Percentiles rank a stretch among this genome's conserved stretches.
Evolutionary conservation across 495 filamentous ascomycete genomes (phyloP).

Genomic region (Tuber brumale): DNA sequence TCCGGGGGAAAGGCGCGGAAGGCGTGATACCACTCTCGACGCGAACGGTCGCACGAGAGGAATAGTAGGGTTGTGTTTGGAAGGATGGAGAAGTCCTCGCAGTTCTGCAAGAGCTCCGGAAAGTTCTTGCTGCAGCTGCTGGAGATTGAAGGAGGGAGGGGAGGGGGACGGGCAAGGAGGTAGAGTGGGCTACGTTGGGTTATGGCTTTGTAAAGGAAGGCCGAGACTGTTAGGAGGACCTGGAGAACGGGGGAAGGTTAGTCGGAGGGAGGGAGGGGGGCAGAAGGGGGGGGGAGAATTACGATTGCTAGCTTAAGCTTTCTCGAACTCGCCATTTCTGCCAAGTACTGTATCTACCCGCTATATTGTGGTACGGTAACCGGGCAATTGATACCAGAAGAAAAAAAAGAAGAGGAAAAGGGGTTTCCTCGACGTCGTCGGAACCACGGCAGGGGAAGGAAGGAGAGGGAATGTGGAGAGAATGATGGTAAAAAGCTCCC

Average conservation of each 20-base stretch:
- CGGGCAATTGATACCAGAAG: background rate
- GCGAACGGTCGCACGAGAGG: conserved; percentile 34
- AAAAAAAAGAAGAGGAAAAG: too few species aligned
- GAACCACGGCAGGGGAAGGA: background rate
- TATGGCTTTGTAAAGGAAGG: conserved; percentile 30
- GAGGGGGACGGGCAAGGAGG: conserved; percentile 20
- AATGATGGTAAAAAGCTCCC: background rate
- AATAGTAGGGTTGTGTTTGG: conserved; percentile 34
- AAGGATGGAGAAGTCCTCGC: conserved; percentile 35
- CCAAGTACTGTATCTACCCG: background rate
- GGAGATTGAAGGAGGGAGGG: conserved; percentile 16
- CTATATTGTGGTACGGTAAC: background rate
- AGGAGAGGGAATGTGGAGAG: background rate
- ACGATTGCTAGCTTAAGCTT: background rate
- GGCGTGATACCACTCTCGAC: conserved; percentile 35
- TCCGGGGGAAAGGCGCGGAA: conserved; percentile 16
- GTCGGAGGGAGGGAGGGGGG: background rate
- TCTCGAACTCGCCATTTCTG: background rate
- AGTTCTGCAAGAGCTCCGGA: conserved; percentile 25
- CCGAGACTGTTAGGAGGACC: conserved; percentile 45
- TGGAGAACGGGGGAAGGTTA: conserved; percentile 28
- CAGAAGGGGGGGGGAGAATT: background rate
- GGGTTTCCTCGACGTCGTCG: background rate
- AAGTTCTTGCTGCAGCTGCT: conserved; percentile 32
- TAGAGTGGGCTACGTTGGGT: conserved; percentile 36